Evolutionary conservation across 129 eudicot genomes (phyloP).

Genomic region (Escallonia rubra): DNA sequence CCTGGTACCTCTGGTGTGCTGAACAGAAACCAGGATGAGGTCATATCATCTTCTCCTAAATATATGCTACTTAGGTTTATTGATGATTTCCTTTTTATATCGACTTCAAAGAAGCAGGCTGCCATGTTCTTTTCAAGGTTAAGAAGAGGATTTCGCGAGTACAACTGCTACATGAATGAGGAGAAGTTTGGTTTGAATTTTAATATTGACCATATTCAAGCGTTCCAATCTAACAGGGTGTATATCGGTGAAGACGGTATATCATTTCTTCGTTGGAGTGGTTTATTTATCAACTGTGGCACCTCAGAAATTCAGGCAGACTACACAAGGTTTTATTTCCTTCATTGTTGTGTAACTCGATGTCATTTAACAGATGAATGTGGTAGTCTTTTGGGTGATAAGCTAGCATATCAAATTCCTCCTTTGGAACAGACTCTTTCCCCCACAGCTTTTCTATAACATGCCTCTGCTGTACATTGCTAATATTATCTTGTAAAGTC

Average conservation of each 20-base stretch:
- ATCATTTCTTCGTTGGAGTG: constrained; percentile 85
- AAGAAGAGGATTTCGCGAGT: constrained; percentile 63
- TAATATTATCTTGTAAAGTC: too few species aligned
- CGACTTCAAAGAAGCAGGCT: constrained; percentile 78
- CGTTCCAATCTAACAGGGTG: constrained; percentile 30
- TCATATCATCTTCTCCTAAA: constrained; percentile 11
- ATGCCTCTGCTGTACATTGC: too few species aligned
- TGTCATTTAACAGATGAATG: too few species aligned
- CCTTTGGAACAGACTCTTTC: too few species aligned
- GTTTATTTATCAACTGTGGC: constrained; percentile 69
- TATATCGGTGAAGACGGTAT: constrained; percentile 47
- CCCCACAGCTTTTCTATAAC: too few species aligned
- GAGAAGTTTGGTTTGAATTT: constrained; percentile 70
- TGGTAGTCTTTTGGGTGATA: too few species aligned
- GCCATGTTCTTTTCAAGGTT: constrained; percentile 57
- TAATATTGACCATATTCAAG: constrained; percentile 14
- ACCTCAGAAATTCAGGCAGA: constrained; percentile 97
- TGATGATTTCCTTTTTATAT: constrained; percentile 75
- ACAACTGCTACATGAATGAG: constrained; percentile 76
- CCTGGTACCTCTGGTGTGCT: constrained; percentile 10
- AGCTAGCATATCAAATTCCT: too few species aligned
- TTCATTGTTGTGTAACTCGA: not conserved
- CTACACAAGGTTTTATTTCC: constrained; percentile 57
- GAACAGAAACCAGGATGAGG: not conserved
- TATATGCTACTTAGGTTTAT: constrained; percentile 57